Base-by-base conservation (phyloP, 2,329 filamentous ascomycete genomes). In the Aspergillus ibericus region DNA sequence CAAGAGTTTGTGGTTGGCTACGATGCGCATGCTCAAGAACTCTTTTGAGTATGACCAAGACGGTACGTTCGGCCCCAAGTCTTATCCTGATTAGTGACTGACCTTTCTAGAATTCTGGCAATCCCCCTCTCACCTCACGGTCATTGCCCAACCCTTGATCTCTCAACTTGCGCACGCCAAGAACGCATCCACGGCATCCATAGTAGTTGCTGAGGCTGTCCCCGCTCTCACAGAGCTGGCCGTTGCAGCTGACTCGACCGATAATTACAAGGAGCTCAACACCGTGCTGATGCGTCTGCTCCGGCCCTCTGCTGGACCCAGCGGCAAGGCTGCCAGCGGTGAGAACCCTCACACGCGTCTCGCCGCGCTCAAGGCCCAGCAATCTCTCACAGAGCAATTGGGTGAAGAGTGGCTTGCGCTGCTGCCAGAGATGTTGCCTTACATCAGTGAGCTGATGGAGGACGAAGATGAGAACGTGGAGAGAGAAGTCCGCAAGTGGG, bases 381-480 rank as follows among this genome's bases (percentile, higher is more conserved):
- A 92, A 71, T 85, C 83, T 13, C 80, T 98, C 62, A 96, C 92
- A 12, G 86, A 90, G 66, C 82, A 85, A 49, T 78, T 98, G 25
- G 93, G 93, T 59, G 93, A 98, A 74, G 95, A 99, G 72, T 99
- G 95, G 95, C 78, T 99, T 59, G 85, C 88, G 1, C 84, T 96
- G 80, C 75, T 98, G 71, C 92, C 93, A 0, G 95, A 99, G 83
- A 98, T 97, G 89, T 78, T 99, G 73, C 93, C 96, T 18, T 91
- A 93, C 64, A 96, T 99, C 68, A 96, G 91, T 70, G 95, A 99
- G 79, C 76, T 96, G 70, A 89, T 96, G 78, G 95, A 99, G 72
- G 95, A 99, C 73, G 95, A 98, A 66, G 93, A 98, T 71, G 95
- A 98, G 78, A 83, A 84, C 27, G 93, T 99, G 22, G 95, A 99